Evolutionary conservation across 2,329 filamentous ascomycete genomes (phyloP).

Genomic region (Ophiostoma ips): DNA sequence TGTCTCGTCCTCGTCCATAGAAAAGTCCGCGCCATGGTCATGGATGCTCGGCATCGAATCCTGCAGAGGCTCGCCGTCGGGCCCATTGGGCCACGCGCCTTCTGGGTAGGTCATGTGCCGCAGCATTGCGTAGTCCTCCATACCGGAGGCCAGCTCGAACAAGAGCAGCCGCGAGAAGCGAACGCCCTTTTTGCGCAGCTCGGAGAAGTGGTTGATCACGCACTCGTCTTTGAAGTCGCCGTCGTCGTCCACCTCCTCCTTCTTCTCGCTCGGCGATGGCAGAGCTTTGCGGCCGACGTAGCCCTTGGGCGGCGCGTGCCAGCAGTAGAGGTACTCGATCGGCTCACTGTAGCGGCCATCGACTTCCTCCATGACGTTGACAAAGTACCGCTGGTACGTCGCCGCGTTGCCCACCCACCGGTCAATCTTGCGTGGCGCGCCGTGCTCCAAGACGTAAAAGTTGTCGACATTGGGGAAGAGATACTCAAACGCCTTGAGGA

Average conservation of each 20-base stretch:
- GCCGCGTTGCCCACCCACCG: conserved; percentile 4
- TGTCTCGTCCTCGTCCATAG: conserved; percentile 9
- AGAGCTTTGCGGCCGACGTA: no score
- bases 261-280: neutral
- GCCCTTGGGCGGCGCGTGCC: conserved; percentile 5
- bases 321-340: conserved; percentile 7
- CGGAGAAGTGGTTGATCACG: conserved; percentile 9
- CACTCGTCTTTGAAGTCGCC: conserved; percentile 12
- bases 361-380: neutral
- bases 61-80: conserved; percentile 1
- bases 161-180: conserved; percentile 10
- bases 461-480: conserved; percentile 9
- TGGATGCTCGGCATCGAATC: neutral
- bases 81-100: conserved; percentile 9
- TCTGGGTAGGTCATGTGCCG: neutral
- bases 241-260: neutral
- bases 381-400: conserved; percentile 1
- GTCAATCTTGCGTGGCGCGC: conserved; percentile 1
- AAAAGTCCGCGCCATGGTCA: neutral
- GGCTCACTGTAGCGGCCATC: neutral
- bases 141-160: conserved; percentile 1
- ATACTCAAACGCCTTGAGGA: neutral
- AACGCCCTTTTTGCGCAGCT: conserved; percentile 5
- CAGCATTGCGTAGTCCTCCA: conserved; percentile 2
- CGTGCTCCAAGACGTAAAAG: conserved; percentile 10